phyloP scores from a whole-genome alignment of 306 rosid species.

The Lathyrus tuberosus region DNA sequence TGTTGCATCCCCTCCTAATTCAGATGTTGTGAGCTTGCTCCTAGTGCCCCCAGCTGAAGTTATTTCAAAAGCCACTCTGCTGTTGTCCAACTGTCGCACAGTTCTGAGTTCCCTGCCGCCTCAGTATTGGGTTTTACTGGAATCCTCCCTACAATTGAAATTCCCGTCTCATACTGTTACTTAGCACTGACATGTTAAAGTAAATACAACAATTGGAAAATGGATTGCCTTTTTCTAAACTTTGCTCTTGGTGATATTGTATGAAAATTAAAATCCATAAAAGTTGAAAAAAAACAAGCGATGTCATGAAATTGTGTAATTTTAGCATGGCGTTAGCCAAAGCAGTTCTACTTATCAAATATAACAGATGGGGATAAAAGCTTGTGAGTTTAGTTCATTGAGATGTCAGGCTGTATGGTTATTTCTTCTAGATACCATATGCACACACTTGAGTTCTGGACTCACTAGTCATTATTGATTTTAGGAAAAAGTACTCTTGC shows the following conservation, averaged over 20 bases:
- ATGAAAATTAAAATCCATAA: slow-evolving; percentile 10
- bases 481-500: slow-evolving; percentile 96
- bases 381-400: slow-evolving; percentile 23
- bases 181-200: not conserved
- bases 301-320: slow-evolving; percentile 20
- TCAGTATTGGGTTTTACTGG: not conserved
- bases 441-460: not conserved
- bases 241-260: slow-evolving; percentile 14
- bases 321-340: slow-evolving; percentile 34
- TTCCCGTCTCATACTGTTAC: not conserved
- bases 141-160: not conserved
- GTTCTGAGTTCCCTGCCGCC: not conserved
- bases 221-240: slow-evolving; percentile 3
- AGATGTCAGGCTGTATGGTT: slow-evolving; percentile 21
- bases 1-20: not conserved
- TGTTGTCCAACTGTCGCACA: not conserved
- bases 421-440: slow-evolving; percentile 11
- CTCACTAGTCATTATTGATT: slow-evolving; percentile 37
- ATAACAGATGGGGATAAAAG: slow-evolving; percentile 29
- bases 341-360: slow-evolving; percentile 21
- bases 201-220: slow-evolving; percentile 19
- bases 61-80: not conserved
- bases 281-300: slow-evolving; percentile 1
- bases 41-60: not conserved
- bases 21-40: not conserved